Evolutionary conservation across 2,329 filamentous ascomycete species (phyloP).

Genomic region (Escovopsis sp.): DNA sequence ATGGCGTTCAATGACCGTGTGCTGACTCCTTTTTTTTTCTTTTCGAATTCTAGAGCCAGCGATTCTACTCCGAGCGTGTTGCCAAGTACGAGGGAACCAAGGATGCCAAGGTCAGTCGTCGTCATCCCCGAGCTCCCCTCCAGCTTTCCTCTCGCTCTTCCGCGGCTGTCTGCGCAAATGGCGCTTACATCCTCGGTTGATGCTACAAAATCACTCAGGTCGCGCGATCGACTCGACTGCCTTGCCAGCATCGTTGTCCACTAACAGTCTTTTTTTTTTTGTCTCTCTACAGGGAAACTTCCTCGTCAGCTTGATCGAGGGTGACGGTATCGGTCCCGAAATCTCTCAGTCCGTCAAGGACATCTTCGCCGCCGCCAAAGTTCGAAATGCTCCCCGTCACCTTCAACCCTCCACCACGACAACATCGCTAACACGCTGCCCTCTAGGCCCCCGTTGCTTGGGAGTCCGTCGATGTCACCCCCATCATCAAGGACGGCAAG

Average conservation of each 20-base stretch:
- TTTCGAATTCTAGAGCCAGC: constrained; percentile 27
- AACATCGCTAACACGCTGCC: constrained; percentile 11
- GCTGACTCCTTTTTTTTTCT: not conserved
- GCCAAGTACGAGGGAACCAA: constrained; percentile 90
- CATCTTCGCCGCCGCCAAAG: constrained; percentile 91
- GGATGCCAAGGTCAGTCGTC: constrained; percentile 60
- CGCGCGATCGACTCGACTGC: not conserved
- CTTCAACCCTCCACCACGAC: not conserved
- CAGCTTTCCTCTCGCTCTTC: constrained; percentile 3
- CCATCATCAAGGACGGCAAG: constrained; percentile 85
- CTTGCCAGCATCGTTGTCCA: too few relatives aligned
- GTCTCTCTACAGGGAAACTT: constrained; percentile 60
- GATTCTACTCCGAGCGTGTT: constrained; percentile 60
- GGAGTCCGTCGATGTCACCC: constrained; percentile 95
- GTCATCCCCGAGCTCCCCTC: constrained; percentile 7
- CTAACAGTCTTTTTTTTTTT: constrained; percentile 9
- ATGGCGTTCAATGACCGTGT: not conserved
- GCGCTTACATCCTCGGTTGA: constrained; percentile 11
- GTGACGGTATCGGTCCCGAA: constrained; percentile 96
- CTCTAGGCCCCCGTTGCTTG: constrained; percentile 75
- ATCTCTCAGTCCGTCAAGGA: constrained; percentile 97
- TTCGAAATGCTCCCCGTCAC: constrained; percentile 26
- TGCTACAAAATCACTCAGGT: constrained; percentile 27
- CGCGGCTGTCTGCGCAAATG: constrained; percentile 10
- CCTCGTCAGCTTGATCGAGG: constrained; percentile 93